phyloP scores from a whole-genome alignment of 139 green algal species.

The Eudorina sp. region DNA sequence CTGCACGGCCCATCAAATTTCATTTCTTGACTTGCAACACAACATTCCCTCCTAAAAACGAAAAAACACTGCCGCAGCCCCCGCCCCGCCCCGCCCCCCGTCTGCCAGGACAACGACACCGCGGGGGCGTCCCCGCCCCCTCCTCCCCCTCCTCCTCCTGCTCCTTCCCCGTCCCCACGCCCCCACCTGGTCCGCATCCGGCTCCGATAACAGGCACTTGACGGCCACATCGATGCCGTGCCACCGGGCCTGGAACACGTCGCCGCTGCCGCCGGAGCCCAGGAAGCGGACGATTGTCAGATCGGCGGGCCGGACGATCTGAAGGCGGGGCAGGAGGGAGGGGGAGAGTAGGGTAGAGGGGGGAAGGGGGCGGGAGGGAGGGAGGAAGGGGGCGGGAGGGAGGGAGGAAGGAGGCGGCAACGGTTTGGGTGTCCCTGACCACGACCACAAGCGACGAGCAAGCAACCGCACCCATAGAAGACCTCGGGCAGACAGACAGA shows the following conservation, averaged over 20 bases:
- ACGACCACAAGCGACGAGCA: too few species aligned
- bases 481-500: too few species aligned
- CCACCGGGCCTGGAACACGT: conserved; percentile 50
- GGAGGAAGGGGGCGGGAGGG: background rate
- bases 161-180: background rate
- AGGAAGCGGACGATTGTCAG: conserved; percentile 53
- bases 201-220: conserved; percentile 46
- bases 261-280: conserved; percentile 47
- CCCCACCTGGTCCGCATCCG: background rate
- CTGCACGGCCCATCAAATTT: too few species aligned
- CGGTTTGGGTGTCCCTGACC: too few species aligned
- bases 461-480: too few species aligned
- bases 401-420: too few species aligned
- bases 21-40: too few species aligned
- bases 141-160: background rate
- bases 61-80: too few species aligned
- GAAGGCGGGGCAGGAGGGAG: background rate
- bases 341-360: background rate
- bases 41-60: too few species aligned
- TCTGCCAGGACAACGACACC: too few species aligned
- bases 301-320: conserved; percentile 44
- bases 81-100: too few species aligned
- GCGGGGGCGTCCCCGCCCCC: too few species aligned
- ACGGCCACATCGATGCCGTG: conserved; percentile 55
- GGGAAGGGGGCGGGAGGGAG: background rate